Evolutionary conservation across 768 basidiomycete species (phyloP), one percentile per base, ranked within the genome.

Genomic region (Boletellus sp.): DNA sequence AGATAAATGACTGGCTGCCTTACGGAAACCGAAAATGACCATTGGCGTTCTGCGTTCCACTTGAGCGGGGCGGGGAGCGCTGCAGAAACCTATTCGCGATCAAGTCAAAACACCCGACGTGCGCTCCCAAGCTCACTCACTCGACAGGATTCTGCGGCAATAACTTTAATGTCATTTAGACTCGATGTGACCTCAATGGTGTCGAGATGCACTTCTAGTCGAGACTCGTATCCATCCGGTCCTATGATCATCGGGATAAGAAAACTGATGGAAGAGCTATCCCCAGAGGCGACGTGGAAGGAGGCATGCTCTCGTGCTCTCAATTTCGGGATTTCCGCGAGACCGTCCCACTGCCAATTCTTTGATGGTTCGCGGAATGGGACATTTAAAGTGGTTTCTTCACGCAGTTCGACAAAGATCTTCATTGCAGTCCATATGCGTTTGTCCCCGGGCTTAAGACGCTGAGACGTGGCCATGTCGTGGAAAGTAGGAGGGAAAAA

Each of bases 271-370:
- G 90, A 87, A 11, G 95, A 94, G 35, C 83, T 80, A 54, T 91
- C 85, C 10, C 89, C 90, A 28, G 85, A 81, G 17, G 74, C 75
- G 24, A 94, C 62, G 54, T 85, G 87, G 32, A 97, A 78, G 55
- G 81, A 84, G 31, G 87, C 81, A 32, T 83, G 72, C 65, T 87
- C 84, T 45, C 85, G 77, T 54, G 76, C 76, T 46, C 75, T 76
- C 26, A 74, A 75, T 48, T 78, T 75, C 1, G 77, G 78, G 16
- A 76, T 57, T 17, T 77, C 70, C 6, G 63, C 61, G 28, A 72
- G 59, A 28, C 82, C 84, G 64, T 97, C 95, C 85, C 87, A 97
- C 64, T 85, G 82, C 95, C 95, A 98, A 66, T 97, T 88, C 87
- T 98, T 97, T 0, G 93, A 96, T 1, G 83, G 68, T 68, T 98